Evolutionary conservation across 352 stramenopile genomes (phyloP).

Genomic region (Phytophthora lateralis): DNA sequence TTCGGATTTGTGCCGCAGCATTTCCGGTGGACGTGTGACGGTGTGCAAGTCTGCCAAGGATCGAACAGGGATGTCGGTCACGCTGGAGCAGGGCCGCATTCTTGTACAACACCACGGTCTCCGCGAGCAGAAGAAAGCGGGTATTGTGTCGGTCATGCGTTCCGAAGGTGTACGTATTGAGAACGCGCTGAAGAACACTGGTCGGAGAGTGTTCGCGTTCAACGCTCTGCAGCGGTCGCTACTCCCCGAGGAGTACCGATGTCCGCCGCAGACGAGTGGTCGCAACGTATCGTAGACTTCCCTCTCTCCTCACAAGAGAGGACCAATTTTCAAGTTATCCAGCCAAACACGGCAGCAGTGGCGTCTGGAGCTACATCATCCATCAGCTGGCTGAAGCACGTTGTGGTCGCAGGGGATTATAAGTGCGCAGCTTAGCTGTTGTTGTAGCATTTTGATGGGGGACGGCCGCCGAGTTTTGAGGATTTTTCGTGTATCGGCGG

Average conservation of each 20-base stretch:
- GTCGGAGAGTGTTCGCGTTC: conserved; percentile 83
- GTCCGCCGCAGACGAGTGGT: conserved; percentile 76
- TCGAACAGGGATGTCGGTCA: conserved; percentile 97
- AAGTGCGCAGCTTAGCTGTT: conserved; percentile 29
- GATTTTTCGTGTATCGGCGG: conserved; percentile 24
- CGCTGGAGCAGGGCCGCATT: conserved; percentile 93
- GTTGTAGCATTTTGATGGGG: conserved; percentile 18
- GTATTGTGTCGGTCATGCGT: conserved; percentile 84
- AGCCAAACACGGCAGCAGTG: conserved; percentile 8
- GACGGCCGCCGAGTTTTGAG: conserved; percentile 32
- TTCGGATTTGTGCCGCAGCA: conserved; percentile 75
- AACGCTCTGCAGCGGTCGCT: conserved; percentile 85
- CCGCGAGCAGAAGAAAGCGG: conserved; percentile 72
- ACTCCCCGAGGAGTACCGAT: conserved; percentile 84
- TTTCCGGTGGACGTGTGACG: conserved; percentile 91
- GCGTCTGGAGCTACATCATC: neutral
- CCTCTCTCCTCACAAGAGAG: conserved; percentile 19
- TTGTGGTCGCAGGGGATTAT: conserved; percentile 19
- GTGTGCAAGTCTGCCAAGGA: conserved; percentile 99
- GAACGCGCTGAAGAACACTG: conserved; percentile 87
- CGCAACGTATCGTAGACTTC: conserved; percentile 74
- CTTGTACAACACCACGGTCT: conserved; percentile 80
- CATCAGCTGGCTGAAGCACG: conserved; percentile 5
- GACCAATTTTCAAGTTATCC: conserved; percentile 22
- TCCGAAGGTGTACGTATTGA: conserved; percentile 86